Base-by-base conservation (phyloP, 2,329 filamentous ascomycete genomes). In the Colletotrichum musae region DNA sequence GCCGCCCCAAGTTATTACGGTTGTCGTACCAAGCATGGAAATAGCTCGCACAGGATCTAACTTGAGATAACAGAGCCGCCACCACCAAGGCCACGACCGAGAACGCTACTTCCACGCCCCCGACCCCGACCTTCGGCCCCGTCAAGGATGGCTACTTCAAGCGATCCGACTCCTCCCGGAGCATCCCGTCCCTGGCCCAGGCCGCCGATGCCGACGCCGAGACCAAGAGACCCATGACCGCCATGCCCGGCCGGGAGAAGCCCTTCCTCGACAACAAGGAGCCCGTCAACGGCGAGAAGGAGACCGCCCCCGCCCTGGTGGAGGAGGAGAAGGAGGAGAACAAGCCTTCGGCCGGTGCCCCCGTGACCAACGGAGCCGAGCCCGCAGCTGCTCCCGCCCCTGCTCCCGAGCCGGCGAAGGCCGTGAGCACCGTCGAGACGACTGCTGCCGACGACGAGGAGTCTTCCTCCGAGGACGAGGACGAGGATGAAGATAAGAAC, bases 71-170 rank as follows among this genome's bases (percentile, higher is more conserved):
- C 54, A 69, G 66, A 56, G 62, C 66, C 24, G 21, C 66, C 15
- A 69, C 66, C 24, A 56, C 56, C n/a, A 69, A 69, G 43, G 59
- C 66, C 56, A 69, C 66, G 41, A 69, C 56, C 61, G 66, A 69
- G 45, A 69, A 69, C 50, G 61, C 61, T 41, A 59, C 36, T 5
- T 69, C 66, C 12, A 65, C 61, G 6, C 66, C 66, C 52, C 61
- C 66, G 5, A 65, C 66, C 26, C 66, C 66, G 5, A 69, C 66
- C 36, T 69, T 69, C 36, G 66, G 66, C 18, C 66, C 66, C 6
- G 66, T 69, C 24, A 69, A 69, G 39, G 66, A 69, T 18, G 61
- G 61, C 24, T 54, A n/a, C 56, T 65, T 65, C 61, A 69, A 69
- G 54, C 61, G 66, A 15, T 39, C 66, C 32, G 66, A 69, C 50